A percentile compares a stretch with the other conserved stretches of the same genome.
phyloP scores from a whole-genome alignment of 768 basidiomycete species.

The Boletus coccyginus region DNA sequence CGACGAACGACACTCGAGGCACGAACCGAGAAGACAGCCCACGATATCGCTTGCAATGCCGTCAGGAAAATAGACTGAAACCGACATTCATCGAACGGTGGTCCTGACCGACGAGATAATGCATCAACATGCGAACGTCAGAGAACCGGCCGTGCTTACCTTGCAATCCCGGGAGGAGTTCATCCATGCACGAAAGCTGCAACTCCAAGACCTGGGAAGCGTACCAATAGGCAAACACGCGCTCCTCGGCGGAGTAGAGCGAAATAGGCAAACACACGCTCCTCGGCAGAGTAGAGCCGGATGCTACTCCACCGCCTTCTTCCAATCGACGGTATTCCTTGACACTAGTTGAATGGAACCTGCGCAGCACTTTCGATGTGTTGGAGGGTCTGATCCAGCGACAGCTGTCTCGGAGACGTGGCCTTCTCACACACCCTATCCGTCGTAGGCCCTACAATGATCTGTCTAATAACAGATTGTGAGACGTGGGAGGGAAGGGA shows the following conservation, averaged over 20 bases:
- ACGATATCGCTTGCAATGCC: conserved; percentile 55
- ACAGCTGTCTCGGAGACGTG: too few relatives aligned
- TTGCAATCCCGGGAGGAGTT: conserved; percentile 38
- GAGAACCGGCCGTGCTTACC: conserved; percentile 31
- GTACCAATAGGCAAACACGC: conserved; percentile 77
- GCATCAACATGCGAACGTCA: background rate
- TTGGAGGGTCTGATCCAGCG: too few relatives aligned
- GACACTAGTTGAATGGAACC: too few relatives aligned
- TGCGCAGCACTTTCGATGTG: too few relatives aligned
- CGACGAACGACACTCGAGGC: background rate
- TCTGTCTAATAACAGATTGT: conserved; percentile 24
- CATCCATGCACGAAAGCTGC: conserved; percentile 55
- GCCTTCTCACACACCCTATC: too few relatives aligned
- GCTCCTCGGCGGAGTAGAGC: conserved; percentile 66
- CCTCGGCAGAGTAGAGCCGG: conserved; percentile 64
- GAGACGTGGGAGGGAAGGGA: conserved; percentile 72
- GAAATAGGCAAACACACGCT: conserved; percentile 77
- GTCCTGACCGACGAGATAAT: conserved; percentile 8
- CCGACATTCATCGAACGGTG: conserved; percentile 40
- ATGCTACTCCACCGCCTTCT: too few relatives aligned
- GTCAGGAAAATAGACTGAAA: conserved; percentile 54
- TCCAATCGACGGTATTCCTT: too few relatives aligned
- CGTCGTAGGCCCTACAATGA: too few relatives aligned
- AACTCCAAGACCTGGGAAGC: conserved; percentile 51
- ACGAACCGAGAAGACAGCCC: conserved; percentile 53